Conservation (phyloP, 768 basidiomycete species). For the Auriscalpium vulgare region DNA sequence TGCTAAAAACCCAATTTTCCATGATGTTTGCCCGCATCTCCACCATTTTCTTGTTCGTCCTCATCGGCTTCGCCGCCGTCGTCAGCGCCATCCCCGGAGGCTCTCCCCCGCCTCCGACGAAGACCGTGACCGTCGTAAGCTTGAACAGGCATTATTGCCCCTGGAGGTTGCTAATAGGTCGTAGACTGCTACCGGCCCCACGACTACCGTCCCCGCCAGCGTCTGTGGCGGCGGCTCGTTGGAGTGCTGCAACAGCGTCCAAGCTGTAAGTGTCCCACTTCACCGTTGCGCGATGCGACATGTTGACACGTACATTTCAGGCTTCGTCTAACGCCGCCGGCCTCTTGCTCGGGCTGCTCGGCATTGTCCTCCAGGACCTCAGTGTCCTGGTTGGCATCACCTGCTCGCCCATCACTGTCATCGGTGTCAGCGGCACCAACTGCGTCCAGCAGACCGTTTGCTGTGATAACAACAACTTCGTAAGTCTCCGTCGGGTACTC, state of each 20-base stretch:
- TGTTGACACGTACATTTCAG: neutral
- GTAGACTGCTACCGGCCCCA: neutral
- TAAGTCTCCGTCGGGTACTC: neutral
- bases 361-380: neutral
- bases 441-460: constrained; percentile 5
- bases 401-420: constrained; percentile 5
- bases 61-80: constrained; percentile 14
- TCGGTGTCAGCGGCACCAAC: neutral
- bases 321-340: neutral
- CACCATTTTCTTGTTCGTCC: constrained; percentile 4
- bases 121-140: constrained; percentile 6
- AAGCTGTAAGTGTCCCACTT: constrained; percentile 3
- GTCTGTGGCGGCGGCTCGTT: constrained; percentile 14
- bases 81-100: constrained; percentile 8
- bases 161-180: neutral
- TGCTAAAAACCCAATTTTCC: neutral
- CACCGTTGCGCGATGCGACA: too few relatives aligned
- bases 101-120: neutral
- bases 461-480: constrained; percentile 9
- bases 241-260: constrained; percentile 18
- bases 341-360: neutral
- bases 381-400: neutral
- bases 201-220: constrained; percentile 3
- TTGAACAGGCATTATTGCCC: neutral
- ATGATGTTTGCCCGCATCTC: constrained; percentile 11